Base-by-base conservation (phyloP, 2,329 filamentous ascomycete species). In the Pyrenochaeta sp. region DNA sequence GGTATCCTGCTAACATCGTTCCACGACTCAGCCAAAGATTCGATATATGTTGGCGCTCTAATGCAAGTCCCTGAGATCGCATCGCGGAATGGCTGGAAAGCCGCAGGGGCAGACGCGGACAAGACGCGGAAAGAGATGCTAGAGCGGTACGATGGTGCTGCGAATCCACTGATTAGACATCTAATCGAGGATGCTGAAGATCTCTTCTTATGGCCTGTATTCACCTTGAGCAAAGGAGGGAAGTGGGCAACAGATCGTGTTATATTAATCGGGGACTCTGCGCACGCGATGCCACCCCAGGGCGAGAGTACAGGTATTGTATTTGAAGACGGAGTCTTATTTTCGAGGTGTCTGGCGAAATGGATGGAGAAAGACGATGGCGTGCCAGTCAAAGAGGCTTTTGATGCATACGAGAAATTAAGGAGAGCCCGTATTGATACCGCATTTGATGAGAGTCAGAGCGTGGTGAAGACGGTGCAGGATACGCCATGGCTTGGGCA, bases 261-360 rank as follows among this genome's bases (percentile, higher is more conserved):
- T 2, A 79, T 81, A 74, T 66, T 82, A 36, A 75, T 82, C 5
- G 80, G 80, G 3, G 80, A 83, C 56, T 78, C 79, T 32, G 80
- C 81, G 48, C 80, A 82, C 64, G 80, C 80, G 9, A 84, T 84
- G 82, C 81, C 82, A 3, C 82, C 82, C 2, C 81, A 83, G 56
- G 82, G 82, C 10, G 82, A 84, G 59, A 78, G 76, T 32, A 84
- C 82, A 3, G 82, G 82, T 15, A 80, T 84, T 34, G 81, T 84
- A 9, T 83, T 85, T 59, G 83, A 84, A 69, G 82, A 84, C 64
- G 83, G 79, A 2, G 80, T 84, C 36, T 67, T 84, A 52, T 79
- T 84, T 68, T 78, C 82, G 24, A 69, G 79, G 47, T 80, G 78
- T 68, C 56, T 81, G 46, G 76, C 73, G 0, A 68, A 73, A 43